A percentile compares a stretch with the other conserved stretches of the same genome.
Conservation (phyloP, 768 basidiomycete genomes). For the Leccinum pellstonianum region DNA sequence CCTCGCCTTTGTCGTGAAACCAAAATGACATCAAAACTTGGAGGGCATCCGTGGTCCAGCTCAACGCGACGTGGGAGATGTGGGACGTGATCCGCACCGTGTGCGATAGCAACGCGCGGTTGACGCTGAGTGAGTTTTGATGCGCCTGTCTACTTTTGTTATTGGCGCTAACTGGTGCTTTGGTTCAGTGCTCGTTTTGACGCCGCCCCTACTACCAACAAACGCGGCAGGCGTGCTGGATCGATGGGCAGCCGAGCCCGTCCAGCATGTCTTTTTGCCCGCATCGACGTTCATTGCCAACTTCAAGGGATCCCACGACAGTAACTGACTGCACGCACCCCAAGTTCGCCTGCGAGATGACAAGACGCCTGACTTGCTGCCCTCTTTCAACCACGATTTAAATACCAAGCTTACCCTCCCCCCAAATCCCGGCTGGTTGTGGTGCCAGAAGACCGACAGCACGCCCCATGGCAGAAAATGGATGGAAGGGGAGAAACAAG, state of each 20-base stretch:
- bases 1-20: constrained; percentile 22
- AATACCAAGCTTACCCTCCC: constrained; percentile 25
- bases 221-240: constrained; percentile 70
- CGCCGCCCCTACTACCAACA: constrained; percentile 82
- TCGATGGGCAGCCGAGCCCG: constrained; percentile 92
- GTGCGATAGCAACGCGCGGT: constrained; percentile 76
- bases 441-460: constrained; percentile 24
- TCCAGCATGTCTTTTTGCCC: constrained; percentile 83
- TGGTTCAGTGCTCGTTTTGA: constrained; percentile 79
- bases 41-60: constrained; percentile 49
- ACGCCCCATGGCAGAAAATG: constrained; percentile 30
- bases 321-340: not conserved
- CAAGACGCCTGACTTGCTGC: constrained; percentile 4
- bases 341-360: not conserved
- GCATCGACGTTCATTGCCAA: constrained; percentile 93
- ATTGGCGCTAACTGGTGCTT: not conserved
- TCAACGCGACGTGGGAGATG: constrained; percentile 93
- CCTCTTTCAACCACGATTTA: constrained; percentile 19
- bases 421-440: constrained; percentile 34
- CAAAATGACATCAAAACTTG: constrained; percentile 22
- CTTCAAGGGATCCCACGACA: constrained; percentile 66
- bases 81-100: constrained; percentile 94
- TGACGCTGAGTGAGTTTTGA: constrained; percentile 73
- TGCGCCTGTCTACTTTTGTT: not conserved
- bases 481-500: constrained; percentile 34